Evolutionary conservation across 208 protist genomes (phyloP), one percentile per base, ranked within the genome.

Genomic region (Ichthyophonus hoferi): DNA sequence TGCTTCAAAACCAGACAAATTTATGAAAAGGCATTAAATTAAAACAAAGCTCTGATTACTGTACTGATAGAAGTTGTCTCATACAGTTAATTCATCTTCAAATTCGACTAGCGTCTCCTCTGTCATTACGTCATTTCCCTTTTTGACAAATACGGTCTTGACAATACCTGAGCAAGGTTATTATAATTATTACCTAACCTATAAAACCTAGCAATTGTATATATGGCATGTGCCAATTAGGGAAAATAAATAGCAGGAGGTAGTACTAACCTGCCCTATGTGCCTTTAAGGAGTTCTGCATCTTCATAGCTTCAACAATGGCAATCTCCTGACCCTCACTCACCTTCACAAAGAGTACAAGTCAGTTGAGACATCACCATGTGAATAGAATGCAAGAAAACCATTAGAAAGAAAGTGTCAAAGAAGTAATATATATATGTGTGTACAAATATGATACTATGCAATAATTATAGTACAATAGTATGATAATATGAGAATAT

Each of bases 221-320:
- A 89, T 79, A 41, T 89, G 37, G 24, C 91, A 50, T 33, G 50
- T 84, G 43, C 14, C 12, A 84, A 2, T 91, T 91, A n/a, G n/a
- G n/a, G n/a, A n/a, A n/a, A n/a, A n/a, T n/a, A n/a, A n/a, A n/a
- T n/a, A n/a, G n/a, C n/a, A n/a, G n/a, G n/a, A n/a, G n/a, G n/a
- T n/a, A n/a, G 40, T 90, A 90, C 87, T 87, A 88, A 79, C 88
- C 90, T 50, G 89, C 86, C 35, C 83, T 35, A 3, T 42, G 40
- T 1, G 92, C 79, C 3, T 82, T 89, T 0, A 95, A 42, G 1
- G 92, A 81, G 83, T 95, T 95, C 87, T 96, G 95, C 94, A 96
- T 96, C 88, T 96, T 96, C 93, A 95, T 96, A 17, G 94, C 94
- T 87, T 95, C 93, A 40, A 95, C 90, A 37, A 95, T 89, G n/a